A percentile compares a stretch with the other conserved stretches of the same genome.
phyloP scores from a whole-genome alignment of 768 basidiomycete genomes.

The Boletus vinaceobasis region DNA sequence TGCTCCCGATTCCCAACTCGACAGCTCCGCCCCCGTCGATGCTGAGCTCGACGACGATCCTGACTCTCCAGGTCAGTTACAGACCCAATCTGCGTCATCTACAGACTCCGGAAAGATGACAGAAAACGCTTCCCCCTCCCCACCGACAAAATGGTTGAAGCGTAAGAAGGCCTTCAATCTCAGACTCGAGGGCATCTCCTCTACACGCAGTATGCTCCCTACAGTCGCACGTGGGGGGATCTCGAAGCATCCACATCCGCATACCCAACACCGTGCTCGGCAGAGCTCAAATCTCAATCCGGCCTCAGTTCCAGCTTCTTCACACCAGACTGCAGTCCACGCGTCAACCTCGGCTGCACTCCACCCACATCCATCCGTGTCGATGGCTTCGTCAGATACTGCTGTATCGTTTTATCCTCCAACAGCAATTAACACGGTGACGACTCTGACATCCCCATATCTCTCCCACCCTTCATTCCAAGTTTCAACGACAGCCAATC shows the following conservation, averaged over 20 bases:
- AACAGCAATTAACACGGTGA: conserved; percentile 28
- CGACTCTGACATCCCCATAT: conserved; percentile 32
- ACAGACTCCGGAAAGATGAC: conserved; percentile 27
- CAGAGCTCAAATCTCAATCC: conserved; percentile 31
- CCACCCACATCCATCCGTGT: conserved; percentile 14
- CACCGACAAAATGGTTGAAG: conserved; percentile 44
- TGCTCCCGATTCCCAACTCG: conserved; percentile 3
- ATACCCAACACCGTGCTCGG: conserved; percentile 28
- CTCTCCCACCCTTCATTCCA: conserved; percentile 31
- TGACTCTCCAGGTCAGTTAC: conserved; percentile 15
- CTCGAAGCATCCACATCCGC: conserved; percentile 24
- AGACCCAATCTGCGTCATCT: conserved; percentile 15
- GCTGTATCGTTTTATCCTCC: conserved; percentile 28
- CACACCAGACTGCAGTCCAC: conserved; percentile 18
- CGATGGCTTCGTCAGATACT: conserved; percentile 17
- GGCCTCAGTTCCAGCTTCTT: conserved; percentile 20
- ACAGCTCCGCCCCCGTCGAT: conserved; percentile 6
- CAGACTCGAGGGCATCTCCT: conserved; percentile 42
- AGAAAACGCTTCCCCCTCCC: conserved; percentile 29
- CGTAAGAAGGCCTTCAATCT: conserved; percentile 61
- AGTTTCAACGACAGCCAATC: conserved; percentile 14
- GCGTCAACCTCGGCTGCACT: conserved; percentile 11
- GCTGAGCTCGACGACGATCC: conserved; percentile 21
- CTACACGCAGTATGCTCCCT: conserved; percentile 21
- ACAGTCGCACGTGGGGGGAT: conserved; percentile 22